Percentiles rank a stretch among this genome's conserved stretches.
Evolutionary conservation across 495 filamentous ascomycete genomes (phyloP).

Genomic region (Neurospora tetrasperma): DNA sequence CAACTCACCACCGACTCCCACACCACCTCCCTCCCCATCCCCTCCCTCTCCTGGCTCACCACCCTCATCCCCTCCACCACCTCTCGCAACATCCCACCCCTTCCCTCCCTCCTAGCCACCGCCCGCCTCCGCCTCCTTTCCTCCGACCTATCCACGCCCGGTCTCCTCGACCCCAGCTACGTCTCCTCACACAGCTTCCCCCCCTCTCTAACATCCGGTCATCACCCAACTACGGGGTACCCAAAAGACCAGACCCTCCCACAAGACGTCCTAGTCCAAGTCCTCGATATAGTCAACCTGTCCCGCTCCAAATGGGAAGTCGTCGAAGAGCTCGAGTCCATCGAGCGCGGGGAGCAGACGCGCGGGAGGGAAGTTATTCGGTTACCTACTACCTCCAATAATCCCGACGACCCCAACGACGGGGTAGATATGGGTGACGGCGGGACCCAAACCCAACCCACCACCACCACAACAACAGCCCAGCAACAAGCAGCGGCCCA

Average conservation of each 20-base stretch:
- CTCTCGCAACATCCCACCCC: constrained; percentile 34
- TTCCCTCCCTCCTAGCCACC: constrained; percentile 65
- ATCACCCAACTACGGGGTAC: no score
- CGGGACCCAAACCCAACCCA: background rate
- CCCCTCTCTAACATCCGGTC: background rate
- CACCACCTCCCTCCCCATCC: constrained; percentile 25
- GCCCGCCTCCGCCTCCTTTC: constrained; percentile 71
- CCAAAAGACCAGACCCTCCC: constrained; percentile 43
- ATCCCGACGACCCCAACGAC: no score
- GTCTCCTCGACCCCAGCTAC: constrained; percentile 32
- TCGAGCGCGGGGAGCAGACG: constrained; percentile 72
- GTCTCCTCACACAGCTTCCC: constrained; percentile 48
- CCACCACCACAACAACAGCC: background rate
- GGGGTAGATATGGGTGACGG: constrained; percentile 3
- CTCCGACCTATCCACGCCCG: constrained; percentile 58
- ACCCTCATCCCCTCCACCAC: constrained; percentile 17
- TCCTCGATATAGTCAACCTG: constrained; percentile 77
- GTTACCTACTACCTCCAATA: constrained; percentile 33
- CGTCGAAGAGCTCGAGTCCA: constrained; percentile 73
- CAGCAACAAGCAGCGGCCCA: no score
- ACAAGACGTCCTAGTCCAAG: constrained; percentile 62
- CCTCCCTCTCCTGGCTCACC: constrained; percentile 30
- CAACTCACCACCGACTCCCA: constrained; percentile 30
- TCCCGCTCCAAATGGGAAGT: constrained; percentile 58
- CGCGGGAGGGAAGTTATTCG: constrained; percentile 77